Conservation (phyloP, 176 grass and related monocot genomes). For the Microstegium vimineum region DNA sequence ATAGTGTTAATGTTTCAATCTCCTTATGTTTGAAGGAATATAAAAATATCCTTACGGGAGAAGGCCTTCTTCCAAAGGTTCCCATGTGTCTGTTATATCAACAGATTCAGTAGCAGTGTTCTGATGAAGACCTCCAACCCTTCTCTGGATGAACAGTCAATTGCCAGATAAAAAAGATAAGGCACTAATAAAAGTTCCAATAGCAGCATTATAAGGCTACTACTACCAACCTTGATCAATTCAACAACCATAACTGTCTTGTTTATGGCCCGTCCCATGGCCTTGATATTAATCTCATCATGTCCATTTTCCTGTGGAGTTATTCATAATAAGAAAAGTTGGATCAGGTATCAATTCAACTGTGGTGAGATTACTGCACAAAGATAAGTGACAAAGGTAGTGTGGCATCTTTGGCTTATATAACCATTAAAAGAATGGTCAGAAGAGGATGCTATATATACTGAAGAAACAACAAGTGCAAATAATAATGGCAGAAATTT, state of each 20-base stretch:
- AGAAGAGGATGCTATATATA: background rate
- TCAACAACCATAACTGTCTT: conserved; percentile 83
- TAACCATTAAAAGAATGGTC: background rate
- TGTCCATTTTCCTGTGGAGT: conserved; percentile 59
- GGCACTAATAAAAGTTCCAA: background rate
- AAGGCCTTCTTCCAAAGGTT: conserved; percentile 94
- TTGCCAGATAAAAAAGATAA: conserved; percentile 7
- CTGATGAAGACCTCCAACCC: conserved; percentile 76
- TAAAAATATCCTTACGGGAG: conserved; percentile 54
- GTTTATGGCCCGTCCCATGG: conserved; percentile 82
- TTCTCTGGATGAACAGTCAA: conserved; percentile 55
- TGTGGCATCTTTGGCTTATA: background rate
- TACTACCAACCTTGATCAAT: conserved; percentile 63
- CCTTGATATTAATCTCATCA: conserved; percentile 76
- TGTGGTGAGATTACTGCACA: no score
- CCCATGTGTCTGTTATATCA: conserved; percentile 89
- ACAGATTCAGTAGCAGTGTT: conserved; percentile 60
- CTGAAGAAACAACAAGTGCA: background rate
- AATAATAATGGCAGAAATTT: background rate
- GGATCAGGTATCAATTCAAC: no score
- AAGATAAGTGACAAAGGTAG: no score
- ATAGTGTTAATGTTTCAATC: conserved; percentile 3
- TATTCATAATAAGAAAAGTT: background rate
- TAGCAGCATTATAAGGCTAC: background rate
- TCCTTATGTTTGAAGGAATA: conserved; percentile 18